A percentile compares a stretch with the other conserved stretches of the same genome.
Evolutionary conservation across 2,329 filamentous ascomycete genomes (phyloP).

Genomic region (Calonectria fujianensis): DNA sequence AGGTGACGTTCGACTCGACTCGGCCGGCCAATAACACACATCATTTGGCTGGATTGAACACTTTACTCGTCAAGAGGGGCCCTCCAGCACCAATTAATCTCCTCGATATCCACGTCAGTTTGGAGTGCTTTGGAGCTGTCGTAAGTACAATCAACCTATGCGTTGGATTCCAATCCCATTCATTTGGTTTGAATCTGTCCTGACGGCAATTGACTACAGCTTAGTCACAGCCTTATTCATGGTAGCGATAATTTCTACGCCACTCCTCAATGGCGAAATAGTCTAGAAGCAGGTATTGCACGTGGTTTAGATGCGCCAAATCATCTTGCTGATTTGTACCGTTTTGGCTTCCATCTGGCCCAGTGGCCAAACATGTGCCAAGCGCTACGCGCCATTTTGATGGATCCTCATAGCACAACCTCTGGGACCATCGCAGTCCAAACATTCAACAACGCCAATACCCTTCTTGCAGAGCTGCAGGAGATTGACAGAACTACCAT

Average conservation of each 20-base stretch:
- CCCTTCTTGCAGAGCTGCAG: neutral
- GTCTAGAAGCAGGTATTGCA: neutral
- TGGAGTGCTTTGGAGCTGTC: conserved; percentile 18
- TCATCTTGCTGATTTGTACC: neutral
- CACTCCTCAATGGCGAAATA: neutral
- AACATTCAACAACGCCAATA: neutral
- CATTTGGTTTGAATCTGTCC: neutral
- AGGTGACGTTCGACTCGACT: neutral
- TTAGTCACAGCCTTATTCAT: conserved; percentile 10
- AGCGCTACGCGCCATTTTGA: neutral
- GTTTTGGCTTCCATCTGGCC: neutral
- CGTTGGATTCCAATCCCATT: neutral
- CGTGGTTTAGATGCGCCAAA: neutral
- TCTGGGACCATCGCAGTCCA: neutral
- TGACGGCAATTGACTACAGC: neutral
- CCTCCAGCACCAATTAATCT: conserved; percentile 1
- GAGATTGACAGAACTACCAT: neutral
- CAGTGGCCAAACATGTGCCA: conserved; percentile 13
- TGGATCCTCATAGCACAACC: conserved; percentile 2
- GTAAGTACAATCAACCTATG: neutral
- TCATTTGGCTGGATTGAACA: neutral
- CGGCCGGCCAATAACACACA: conserved; percentile 2
- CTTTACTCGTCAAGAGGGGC: neutral
- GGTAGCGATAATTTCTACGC: conserved; percentile 2
- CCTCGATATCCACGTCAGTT: neutral